phyloP scores from a whole-genome alignment of 805 yeast species.

The Schwanniomyces sp. region DNA sequence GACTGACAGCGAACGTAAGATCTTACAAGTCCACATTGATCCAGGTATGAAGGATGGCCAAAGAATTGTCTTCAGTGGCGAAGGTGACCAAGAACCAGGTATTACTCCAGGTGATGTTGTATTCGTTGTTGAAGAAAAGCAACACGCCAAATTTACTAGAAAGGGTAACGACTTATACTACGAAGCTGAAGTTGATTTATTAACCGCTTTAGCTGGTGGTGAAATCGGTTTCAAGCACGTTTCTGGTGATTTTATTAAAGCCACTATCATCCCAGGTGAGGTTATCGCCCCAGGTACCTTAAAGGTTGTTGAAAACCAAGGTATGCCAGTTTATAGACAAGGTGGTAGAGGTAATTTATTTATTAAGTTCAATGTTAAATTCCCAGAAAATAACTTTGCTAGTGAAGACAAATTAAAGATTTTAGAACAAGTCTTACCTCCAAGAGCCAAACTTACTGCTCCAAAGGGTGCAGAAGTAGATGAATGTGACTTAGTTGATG shows the following conservation, averaged over 20 bases:
- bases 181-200: conserved; percentile 84
- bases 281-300: conserved; percentile 80
- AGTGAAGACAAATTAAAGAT: conserved; percentile 69
- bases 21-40: conserved; percentile 89
- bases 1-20: conserved; percentile 83
- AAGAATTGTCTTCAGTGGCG: conserved; percentile 86
- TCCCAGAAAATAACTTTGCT: conserved; percentile 78
- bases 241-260: conserved; percentile 87
- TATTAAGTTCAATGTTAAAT: conserved; percentile 81
- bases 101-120: conserved; percentile 95
- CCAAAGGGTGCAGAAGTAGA: conserved; percentile 79
- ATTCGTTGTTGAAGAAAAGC: conserved; percentile 87
- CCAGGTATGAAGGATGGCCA: conserved; percentile 98
- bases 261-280: conserved; percentile 85
- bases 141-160: conserved; percentile 80
- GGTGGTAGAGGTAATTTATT: conserved; percentile 89
- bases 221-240: conserved; percentile 83
- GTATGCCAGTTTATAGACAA: conserved; percentile 94
- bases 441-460: conserved; percentile 59
- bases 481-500: conserved; percentile 71
- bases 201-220: conserved; percentile 97
- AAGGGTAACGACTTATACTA: conserved; percentile 83
- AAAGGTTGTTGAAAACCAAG: conserved; percentile 86
- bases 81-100: conserved; percentile 97
- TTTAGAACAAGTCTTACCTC: conserved; percentile 77